Evolutionary conservation across 2,329 filamentous ascomycete genomes (phyloP).

Genomic region (Ilyonectria robusta): DNA sequence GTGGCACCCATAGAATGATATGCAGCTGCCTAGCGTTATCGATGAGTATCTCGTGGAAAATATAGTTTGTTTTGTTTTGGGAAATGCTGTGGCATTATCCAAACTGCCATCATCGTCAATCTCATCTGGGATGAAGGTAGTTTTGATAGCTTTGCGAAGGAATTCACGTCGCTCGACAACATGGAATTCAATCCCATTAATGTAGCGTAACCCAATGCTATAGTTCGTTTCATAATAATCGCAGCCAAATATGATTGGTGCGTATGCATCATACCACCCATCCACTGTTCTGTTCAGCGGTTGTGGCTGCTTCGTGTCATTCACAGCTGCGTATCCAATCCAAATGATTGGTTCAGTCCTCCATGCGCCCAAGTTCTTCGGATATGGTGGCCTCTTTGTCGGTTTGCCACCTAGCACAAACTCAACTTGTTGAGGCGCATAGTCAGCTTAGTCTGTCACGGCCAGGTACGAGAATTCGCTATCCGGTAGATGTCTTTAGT

Average conservation of each 20-base stretch:
- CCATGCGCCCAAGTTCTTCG: slow-evolving; percentile 40
- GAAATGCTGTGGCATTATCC: slow-evolving; percentile 37
- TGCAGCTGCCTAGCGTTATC: slow-evolving; percentile 14
- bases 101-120: slow-evolving; percentile 31
- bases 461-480: slow-evolving; percentile 38
- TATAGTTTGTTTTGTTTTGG: slow-evolving; percentile 34
- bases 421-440: slow-evolving; percentile 34
- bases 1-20: background rate
- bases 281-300: slow-evolving; percentile 9
- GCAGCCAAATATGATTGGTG: slow-evolving; percentile 40
- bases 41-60: slow-evolving; percentile 28
- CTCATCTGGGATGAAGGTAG: slow-evolving; percentile 24
- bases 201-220: slow-evolving; percentile 39
- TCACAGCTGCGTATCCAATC: slow-evolving; percentile 40
- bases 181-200: slow-evolving; percentile 31
- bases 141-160: slow-evolving; percentile 37
- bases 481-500: slow-evolving; percentile 28
- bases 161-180: slow-evolving; percentile 35
- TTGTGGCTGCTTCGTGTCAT: slow-evolving; percentile 29
- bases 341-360: slow-evolving; percentile 44
- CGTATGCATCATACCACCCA: slow-evolving; percentile 39
- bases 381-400: slow-evolving; percentile 31
- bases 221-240: slow-evolving; percentile 43
- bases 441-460: slow-evolving; percentile 36
- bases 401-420: slow-evolving; percentile 27